phyloP scores from a whole-genome alignment of 2,329 filamentous ascomycete species.

The Xylariaceae sp. region DNA sequence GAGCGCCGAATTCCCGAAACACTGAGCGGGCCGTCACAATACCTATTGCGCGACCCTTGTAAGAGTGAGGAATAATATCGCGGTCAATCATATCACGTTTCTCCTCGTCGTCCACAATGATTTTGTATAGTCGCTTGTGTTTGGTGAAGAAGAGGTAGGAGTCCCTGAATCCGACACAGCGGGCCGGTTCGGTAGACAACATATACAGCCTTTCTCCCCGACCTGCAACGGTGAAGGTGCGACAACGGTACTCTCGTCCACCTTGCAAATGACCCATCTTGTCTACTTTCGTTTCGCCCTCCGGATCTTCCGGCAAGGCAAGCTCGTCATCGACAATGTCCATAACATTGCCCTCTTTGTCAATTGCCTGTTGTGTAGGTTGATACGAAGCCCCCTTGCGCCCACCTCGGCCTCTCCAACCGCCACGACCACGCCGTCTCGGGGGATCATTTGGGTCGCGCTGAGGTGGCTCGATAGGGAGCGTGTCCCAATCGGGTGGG shows the following conservation, averaged over 20 bases:
- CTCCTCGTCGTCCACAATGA: constrained; percentile 96
- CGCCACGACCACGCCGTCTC: constrained; percentile 69
- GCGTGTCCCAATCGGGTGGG: constrained; percentile 77
- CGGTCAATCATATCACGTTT: constrained; percentile 96
- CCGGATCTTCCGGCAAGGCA: constrained; percentile 81
- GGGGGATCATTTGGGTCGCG: constrained; percentile 62
- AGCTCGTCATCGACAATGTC: constrained; percentile 93
- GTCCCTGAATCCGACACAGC: constrained; percentile 95
- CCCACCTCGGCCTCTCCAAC: constrained; percentile 72
- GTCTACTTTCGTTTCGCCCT: constrained; percentile 93
- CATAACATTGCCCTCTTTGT: constrained; percentile 91
- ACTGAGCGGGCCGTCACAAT: constrained; percentile 96
- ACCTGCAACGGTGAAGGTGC: constrained; percentile 89
- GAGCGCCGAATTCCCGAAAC: constrained; percentile 93
- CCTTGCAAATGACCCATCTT: constrained; percentile 82
- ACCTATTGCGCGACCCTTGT: constrained; percentile 97
- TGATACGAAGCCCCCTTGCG: constrained; percentile 72
- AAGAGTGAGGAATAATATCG: constrained; percentile 94
- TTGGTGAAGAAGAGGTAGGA: constrained; percentile 99
- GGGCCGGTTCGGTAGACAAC: constrained; percentile 95
- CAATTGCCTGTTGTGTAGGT: constrained; percentile 84
- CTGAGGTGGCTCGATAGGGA: constrained; percentile 59
- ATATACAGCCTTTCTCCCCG: constrained; percentile 91
- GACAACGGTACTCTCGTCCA: constrained; percentile 90
- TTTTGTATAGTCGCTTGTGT: constrained; percentile 94